Percentiles rank a stretch among this genome's conserved stretches.
Conservation (phyloP, 1,284 basidiomycete genomes). For the Filobasidium uniguttulatum region DNA sequence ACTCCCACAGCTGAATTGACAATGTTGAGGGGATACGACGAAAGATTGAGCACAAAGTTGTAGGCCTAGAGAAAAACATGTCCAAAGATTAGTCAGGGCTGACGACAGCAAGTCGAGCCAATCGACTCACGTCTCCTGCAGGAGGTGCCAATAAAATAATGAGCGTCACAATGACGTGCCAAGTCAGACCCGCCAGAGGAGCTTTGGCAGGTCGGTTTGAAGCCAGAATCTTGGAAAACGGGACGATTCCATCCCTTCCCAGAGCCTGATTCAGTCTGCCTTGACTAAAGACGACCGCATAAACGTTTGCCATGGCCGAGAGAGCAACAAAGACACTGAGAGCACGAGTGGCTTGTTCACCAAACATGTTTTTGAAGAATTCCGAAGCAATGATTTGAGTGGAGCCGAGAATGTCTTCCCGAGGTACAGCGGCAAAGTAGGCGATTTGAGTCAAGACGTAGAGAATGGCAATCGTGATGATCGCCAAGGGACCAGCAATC, state of each 20-base stretch:
- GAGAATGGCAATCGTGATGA: constrained; percentile 22
- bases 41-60: constrained; percentile 11
- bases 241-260: constrained; percentile 28
- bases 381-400: constrained; percentile 29
- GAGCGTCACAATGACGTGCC: constrained; percentile 43
- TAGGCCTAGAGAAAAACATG: constrained; percentile 1
- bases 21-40: constrained; percentile 10
- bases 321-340: constrained; percentile 30
- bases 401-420: constrained; percentile 26
- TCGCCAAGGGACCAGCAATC: constrained; percentile 21
- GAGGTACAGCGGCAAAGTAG: constrained; percentile 38
- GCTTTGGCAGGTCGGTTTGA: constrained; percentile 29
- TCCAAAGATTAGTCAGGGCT: neutral
- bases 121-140: constrained; percentile 38
- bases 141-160: constrained; percentile 46
- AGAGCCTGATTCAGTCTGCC: constrained; percentile 18
- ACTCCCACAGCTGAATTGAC: constrained; percentile 8
- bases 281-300: constrained; percentile 27
- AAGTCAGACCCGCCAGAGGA: constrained; percentile 37
- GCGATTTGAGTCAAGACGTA: constrained; percentile 27
- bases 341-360: constrained; percentile 26
- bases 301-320: constrained; percentile 29
- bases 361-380: constrained; percentile 34
- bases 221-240: constrained; percentile 28
- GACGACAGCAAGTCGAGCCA: neutral